Evolutionary conservation across 345 rosid species (phyloP).

Genomic region (Reutealis trisperma): DNA sequence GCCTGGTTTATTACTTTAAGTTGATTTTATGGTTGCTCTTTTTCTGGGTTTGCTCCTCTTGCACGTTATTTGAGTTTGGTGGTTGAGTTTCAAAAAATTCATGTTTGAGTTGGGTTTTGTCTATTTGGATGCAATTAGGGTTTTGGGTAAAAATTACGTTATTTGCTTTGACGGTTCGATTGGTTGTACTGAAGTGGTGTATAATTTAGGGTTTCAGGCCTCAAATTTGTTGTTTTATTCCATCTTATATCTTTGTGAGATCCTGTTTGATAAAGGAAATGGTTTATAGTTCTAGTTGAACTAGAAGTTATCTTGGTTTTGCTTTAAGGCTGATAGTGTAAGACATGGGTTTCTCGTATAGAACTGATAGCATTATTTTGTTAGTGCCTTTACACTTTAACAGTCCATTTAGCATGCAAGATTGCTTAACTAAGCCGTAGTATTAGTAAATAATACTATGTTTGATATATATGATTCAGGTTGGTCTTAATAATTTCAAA

Average conservation of each 20-base stretch:
- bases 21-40: background rate
- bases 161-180: background rate
- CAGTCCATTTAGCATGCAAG: no score
- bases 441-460: no score
- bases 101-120: background rate
- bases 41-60: background rate
- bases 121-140: slow-evolving; percentile 9
- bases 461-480: no score
- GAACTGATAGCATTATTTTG: background rate
- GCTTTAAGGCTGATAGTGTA: background rate
- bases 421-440: no score
- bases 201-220: background rate
- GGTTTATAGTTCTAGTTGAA: background rate
- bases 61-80: background rate
- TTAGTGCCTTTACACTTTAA: background rate
- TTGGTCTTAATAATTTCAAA: no score
- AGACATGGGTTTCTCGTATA: background rate
- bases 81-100: background rate
- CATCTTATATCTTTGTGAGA: background rate
- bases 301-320: background rate
- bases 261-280: background rate
- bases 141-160: background rate
- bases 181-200: background rate
- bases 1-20: no score
- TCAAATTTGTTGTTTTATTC: background rate